These are phyloP conservation scores for Rubia peregrina DNA, from an alignment of 305 asterid genomes.

Conservation along the genomic window DNA sequence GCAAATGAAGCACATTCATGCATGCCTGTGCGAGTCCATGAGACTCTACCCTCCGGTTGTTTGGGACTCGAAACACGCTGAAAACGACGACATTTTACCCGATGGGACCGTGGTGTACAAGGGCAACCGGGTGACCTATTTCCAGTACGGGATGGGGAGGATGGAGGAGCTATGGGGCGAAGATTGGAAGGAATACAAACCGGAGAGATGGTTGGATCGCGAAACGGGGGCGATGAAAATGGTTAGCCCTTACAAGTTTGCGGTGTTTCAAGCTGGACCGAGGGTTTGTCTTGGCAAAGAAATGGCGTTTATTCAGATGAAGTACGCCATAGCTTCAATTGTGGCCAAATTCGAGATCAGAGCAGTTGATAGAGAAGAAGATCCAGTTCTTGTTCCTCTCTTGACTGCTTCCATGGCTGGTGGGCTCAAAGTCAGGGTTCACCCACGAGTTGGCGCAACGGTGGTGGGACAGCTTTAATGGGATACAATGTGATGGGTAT, in stretches of 20 bases:
- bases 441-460: slow-evolving; percentile 8
- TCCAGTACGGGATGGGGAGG: slow-evolving; percentile 77
- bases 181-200: slow-evolving; percentile 43
- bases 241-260: slow-evolving; percentile 46
- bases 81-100: slow-evolving; percentile 38
- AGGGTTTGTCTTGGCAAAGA: slow-evolving; percentile 78
- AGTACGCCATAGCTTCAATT: slow-evolving; percentile 47
- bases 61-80: slow-evolving; percentile 54
- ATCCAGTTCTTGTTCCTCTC: slow-evolving; percentile 51
- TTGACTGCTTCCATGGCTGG: slow-evolving; percentile 76
- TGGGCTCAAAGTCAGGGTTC: slow-evolving; percentile 61
- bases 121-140: slow-evolving; percentile 64
- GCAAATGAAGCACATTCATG: slow-evolving; percentile 7
- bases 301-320: slow-evolving; percentile 66
- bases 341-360: slow-evolving; percentile 40
- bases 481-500: too few species aligned
- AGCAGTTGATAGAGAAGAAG: slow-evolving; percentile 25
- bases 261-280: slow-evolving; percentile 73
- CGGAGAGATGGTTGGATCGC: slow-evolving; percentile 58
- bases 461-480: too few species aligned
- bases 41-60: slow-evolving; percentile 71
- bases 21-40: slow-evolving; percentile 19
- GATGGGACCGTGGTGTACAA: slow-evolving; percentile 45
- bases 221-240: slow-evolving; percentile 35
- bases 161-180: slow-evolving; percentile 63